Evolutionary conservation across 2,329 filamentous ascomycete genomes (phyloP).

Genomic region (Colletotrichum melonis): DNA sequence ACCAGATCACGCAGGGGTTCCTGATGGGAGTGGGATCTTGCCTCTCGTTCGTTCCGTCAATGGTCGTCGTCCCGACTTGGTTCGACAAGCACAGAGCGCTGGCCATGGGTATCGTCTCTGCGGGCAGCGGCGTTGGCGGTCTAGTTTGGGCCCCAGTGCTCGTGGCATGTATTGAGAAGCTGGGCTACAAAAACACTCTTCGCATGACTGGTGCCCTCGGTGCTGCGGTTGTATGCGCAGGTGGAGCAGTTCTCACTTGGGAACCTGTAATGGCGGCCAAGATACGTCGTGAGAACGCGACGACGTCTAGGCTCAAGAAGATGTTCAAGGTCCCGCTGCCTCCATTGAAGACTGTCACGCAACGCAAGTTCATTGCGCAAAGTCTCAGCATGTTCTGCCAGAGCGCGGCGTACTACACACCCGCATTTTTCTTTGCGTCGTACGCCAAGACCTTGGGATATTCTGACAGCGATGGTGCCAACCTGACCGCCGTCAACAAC

Average conservation of each 20-base stretch:
- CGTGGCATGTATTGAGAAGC: background rate
- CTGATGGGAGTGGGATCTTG: constrained; percentile 51
- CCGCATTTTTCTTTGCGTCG: background rate
- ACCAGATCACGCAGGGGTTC: constrained; percentile 46
- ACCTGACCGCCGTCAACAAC: constrained; percentile 52
- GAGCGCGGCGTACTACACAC: background rate
- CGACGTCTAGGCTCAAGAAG: background rate
- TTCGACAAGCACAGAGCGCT: constrained; percentile 48
- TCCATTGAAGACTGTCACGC: background rate
- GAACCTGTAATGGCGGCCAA: background rate
- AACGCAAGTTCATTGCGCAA: background rate
- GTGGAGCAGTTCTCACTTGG: background rate
- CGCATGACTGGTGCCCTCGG: background rate
- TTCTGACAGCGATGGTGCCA: constrained; percentile 46
- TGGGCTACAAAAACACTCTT: background rate
- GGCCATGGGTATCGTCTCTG: constrained; percentile 51
- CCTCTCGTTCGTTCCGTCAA: constrained; percentile 50
- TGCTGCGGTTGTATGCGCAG: background rate
- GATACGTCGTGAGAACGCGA: background rate
- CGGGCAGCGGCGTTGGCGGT: constrained; percentile 51
- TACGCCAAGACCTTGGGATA: constrained; percentile 44
- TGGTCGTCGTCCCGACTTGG: constrained; percentile 51
- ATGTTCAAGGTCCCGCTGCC: background rate
- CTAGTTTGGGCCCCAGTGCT: constrained; percentile 45
- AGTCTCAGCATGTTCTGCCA: background rate